phyloP scores from a whole-genome alignment of 495 filamentous ascomycete species.

The Tuber borchii region DNA sequence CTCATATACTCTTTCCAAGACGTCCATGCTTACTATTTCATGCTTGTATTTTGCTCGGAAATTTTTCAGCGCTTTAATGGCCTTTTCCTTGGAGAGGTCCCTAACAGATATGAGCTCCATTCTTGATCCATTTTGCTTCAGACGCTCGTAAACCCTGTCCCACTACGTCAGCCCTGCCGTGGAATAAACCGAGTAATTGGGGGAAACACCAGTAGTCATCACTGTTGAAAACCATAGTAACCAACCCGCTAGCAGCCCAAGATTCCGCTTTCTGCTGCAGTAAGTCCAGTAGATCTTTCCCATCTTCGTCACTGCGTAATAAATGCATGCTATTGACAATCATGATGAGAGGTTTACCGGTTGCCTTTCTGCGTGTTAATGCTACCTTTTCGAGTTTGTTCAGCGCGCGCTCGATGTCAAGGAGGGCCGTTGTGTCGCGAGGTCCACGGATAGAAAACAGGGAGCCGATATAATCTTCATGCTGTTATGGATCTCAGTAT shows the following conservation, averaged over 20 bases:
- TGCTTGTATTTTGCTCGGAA: constrained; percentile 66
- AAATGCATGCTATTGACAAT: constrained; percentile 91
- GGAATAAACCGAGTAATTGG: background rate
- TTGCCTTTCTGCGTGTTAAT: constrained; percentile 53
- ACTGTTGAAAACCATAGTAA: constrained; percentile 84
- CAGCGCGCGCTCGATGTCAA: constrained; percentile 92
- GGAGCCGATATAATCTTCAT: constrained; percentile 83
- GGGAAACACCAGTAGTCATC: constrained; percentile 77
- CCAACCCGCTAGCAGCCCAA: constrained; percentile 84
- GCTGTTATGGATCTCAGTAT: constrained; percentile 32
- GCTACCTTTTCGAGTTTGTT: constrained; percentile 98
- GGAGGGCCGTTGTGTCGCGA: constrained; percentile 76
- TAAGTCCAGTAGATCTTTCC: constrained; percentile 83
- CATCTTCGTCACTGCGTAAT: constrained; percentile 82
- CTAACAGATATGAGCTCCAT: constrained; percentile 81
- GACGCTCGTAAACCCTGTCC: constrained; percentile 66
- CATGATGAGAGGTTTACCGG: constrained; percentile 63
- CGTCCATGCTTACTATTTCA: constrained; percentile 51
- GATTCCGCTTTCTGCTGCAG: constrained; percentile 92
- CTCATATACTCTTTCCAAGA: constrained; percentile 67
- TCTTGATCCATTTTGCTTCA: constrained; percentile 82
- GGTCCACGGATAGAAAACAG: constrained; percentile 92
- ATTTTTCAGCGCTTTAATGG: constrained; percentile 64
- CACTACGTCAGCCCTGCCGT: background rate
- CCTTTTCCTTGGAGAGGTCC: constrained; percentile 71